Evolutionary conservation across 2,329 filamentous ascomycete species (phyloP).

Genomic region (Aspergillus latus): DNA sequence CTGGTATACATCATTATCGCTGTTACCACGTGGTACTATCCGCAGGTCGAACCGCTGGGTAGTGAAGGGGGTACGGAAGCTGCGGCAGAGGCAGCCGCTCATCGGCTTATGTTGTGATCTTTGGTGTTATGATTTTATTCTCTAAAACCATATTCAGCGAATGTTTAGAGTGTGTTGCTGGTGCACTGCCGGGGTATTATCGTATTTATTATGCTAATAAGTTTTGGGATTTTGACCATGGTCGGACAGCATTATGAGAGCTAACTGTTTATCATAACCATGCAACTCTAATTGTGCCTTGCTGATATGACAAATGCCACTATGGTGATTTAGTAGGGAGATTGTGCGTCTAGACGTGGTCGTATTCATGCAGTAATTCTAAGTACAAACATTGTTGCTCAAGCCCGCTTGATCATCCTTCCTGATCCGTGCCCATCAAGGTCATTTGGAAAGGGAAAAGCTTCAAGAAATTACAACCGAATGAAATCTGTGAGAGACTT

Average conservation of each 20-base stretch:
- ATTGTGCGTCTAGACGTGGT: conserved; percentile 6
- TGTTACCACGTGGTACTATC: conserved; percentile 62
- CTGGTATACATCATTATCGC: conserved; percentile 63
- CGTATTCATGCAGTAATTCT: conserved; percentile 12
- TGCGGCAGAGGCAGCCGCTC: background rate
- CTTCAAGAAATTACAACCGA: conserved; percentile 17
- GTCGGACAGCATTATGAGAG: too few relatives aligned
- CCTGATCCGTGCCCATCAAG: conserved; percentile 15
- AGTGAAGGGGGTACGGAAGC: conserved; percentile 1
- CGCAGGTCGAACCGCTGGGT: conserved; percentile 45
- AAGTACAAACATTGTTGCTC: conserved; percentile 26
- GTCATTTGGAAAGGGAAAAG: conserved; percentile 18
- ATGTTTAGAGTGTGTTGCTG: background rate
- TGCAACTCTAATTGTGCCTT: too few relatives aligned
- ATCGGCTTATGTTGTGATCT: background rate
- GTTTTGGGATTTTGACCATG: too few relatives aligned
- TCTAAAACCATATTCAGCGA: background rate
- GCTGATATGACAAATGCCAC: too few relatives aligned
- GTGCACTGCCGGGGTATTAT: too few relatives aligned
- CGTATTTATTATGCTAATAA: too few relatives aligned
- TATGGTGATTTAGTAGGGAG: background rate
- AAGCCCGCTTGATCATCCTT: conserved; percentile 28
- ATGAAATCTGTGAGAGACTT: conserved; percentile 15
- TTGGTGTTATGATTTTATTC: background rate
- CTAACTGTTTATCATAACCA: too few relatives aligned